These are phyloP conservation scores for Cercospora nicotianae DNA, from an alignment of 2,329 filamentous ascomycete genomes.

Conservation along the genomic window DNA sequence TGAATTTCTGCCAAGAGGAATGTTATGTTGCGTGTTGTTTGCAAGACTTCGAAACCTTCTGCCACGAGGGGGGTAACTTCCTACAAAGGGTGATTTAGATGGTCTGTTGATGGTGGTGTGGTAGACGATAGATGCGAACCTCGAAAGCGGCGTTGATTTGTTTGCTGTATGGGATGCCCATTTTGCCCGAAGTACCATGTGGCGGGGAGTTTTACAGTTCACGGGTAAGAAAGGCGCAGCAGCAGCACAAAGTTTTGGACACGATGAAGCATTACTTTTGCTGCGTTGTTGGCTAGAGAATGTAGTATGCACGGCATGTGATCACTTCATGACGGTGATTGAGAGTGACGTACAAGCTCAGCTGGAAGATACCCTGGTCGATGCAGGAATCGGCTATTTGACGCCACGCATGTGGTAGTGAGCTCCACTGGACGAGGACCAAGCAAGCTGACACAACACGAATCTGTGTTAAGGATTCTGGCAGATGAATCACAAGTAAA, in stretches of 20 bases:
- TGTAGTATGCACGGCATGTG: neutral
- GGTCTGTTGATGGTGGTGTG: no score
- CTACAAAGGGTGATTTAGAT: no score
- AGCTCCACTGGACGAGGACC: neutral
- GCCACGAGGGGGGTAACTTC: constrained; percentile 53
- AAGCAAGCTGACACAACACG: neutral
- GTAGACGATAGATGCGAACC: no score
- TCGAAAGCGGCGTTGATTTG: constrained; percentile 54
- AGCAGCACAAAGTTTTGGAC: neutral
- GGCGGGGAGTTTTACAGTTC: no score
- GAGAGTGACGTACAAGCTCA: neutral
- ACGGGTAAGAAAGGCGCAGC: no score
- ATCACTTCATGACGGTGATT: neutral
- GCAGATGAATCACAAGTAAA: neutral
- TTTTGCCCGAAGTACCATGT: no score
- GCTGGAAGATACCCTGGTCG: neutral
- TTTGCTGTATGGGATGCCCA: constrained; percentile 56
- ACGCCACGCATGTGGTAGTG: neutral
- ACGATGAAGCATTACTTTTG: no score
- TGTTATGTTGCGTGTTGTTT: constrained; percentile 53
- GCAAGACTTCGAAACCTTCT: constrained; percentile 51
- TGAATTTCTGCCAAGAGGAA: constrained; percentile 52
- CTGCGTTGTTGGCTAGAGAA: no score
- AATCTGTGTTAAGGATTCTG: neutral
- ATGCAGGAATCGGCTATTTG: neutral